These are phyloP conservation scores for Russula emetica DNA, from an alignment of 768 basidiomycete species.

Conservation along the genomic window DNA sequence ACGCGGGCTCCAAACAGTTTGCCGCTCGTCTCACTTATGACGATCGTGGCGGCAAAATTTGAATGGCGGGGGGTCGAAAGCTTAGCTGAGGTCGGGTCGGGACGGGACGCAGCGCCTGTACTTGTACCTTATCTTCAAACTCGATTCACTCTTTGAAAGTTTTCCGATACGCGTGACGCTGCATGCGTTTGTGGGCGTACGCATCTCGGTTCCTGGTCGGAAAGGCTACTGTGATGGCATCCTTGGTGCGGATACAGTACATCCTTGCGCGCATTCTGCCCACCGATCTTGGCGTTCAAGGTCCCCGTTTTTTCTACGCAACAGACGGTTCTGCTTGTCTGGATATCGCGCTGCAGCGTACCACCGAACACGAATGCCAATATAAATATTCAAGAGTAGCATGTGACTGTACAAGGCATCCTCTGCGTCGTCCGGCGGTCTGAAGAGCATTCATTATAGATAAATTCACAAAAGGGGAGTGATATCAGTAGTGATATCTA, in stretches of 20 bases:
- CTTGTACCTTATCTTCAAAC: not conserved
- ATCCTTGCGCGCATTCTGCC: not conserved
- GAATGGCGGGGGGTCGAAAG: not conserved
- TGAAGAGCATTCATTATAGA: not conserved
- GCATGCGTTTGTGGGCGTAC: not conserved
- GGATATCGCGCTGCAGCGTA: not conserved
- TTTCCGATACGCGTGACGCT: not conserved
- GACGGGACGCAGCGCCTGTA: not conserved
- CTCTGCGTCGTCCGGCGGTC: not conserved
- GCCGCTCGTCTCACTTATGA: not conserved
- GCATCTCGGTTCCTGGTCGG: not conserved
- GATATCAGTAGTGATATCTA: not conserved
- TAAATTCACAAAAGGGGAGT: not conserved
- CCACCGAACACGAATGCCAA: not conserved
- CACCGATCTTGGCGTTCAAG: not conserved
- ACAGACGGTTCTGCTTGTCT: not conserved
- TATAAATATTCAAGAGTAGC: not conserved
- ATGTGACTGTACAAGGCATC: not conserved
- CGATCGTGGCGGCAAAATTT: not conserved
- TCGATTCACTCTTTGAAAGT: not conserved
- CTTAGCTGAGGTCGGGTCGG: not conserved
- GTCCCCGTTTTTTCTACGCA: not conserved
- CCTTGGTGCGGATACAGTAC: not conserved
- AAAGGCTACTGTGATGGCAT: not conserved
- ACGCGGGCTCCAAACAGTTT: not conserved